phyloP scores from a whole-genome alignment of 2,329 filamentous ascomycete species.

The Cordyceps sp. region DNA sequence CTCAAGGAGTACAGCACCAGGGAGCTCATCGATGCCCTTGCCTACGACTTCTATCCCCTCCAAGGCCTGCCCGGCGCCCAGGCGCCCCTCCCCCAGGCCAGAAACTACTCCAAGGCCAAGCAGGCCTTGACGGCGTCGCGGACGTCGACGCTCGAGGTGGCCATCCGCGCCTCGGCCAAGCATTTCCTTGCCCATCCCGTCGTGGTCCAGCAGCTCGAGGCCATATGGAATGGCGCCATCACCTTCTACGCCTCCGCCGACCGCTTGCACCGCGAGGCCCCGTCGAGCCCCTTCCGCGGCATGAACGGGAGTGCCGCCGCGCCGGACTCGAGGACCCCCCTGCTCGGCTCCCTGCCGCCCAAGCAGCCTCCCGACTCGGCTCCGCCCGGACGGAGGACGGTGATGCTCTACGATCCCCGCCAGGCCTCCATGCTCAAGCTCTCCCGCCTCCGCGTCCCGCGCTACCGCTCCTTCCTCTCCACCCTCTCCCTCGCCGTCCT shows the following conservation, averaged over 20 bases:
- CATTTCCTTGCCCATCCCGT: conserved; percentile 82
- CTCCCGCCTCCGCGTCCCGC: conserved; percentile 75
- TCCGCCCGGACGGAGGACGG: conserved; percentile 48
- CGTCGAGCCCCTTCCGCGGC: conserved; percentile 8
- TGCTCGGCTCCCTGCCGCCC: conserved; percentile 22
- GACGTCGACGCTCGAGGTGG: conserved; percentile 82
- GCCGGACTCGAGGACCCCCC: conserved; percentile 30
- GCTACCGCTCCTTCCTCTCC: conserved; percentile 81
- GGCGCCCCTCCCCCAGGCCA: conserved; percentile 17
- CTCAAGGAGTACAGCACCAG: conserved; percentile 79
- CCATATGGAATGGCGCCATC: conserved; percentile 91
- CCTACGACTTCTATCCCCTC: conserved; percentile 87
- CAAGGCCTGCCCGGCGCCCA: conserved; percentile 51
- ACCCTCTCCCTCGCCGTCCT: conserved; percentile 76
- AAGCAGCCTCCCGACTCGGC: conserved; percentile 16
- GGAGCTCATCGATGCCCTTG: conserved; percentile 84
- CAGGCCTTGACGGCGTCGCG: conserved; percentile 46
- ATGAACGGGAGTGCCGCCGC: conserved; percentile 14
- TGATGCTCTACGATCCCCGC: conserved; percentile 76
- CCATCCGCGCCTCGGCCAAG: conserved; percentile 84
- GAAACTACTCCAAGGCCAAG: conserved; percentile 21
- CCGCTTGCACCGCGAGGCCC: conserved; percentile 50
- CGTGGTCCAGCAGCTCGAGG: conserved; percentile 87
- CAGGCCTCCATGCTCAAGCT: conserved; percentile 86
- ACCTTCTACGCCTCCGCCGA: conserved; percentile 87